These are phyloP conservation scores for Calocera cornea DNA, from an alignment of 768 basidiomycete species.

Conservation along the genomic window DNA sequence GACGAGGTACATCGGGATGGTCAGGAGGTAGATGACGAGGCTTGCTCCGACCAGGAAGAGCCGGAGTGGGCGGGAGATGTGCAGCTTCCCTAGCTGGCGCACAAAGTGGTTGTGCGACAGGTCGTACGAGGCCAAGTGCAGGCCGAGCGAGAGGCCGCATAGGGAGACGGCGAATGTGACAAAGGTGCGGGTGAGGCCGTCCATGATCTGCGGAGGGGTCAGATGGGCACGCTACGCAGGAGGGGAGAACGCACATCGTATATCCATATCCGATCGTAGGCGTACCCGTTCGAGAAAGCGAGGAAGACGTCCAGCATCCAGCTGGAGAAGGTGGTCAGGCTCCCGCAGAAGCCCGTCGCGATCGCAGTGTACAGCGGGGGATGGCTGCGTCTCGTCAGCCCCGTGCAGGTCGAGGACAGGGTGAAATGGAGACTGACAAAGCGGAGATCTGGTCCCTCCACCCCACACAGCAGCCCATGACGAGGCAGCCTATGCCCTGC, in stretches of 20 bases:
- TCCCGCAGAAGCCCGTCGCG: constrained; percentile 91
- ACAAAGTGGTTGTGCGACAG: neutral
- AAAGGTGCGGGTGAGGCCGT: constrained; percentile 67
- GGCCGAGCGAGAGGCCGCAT: constrained; percentile 65
- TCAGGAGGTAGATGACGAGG: constrained; percentile 56
- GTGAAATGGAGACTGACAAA: constrained; percentile 42
- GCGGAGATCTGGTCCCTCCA: constrained; percentile 57
- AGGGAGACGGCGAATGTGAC: constrained; percentile 67
- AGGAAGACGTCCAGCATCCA: constrained; percentile 86
- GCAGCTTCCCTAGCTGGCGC: neutral
- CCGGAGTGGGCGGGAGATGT: constrained; percentile 30
- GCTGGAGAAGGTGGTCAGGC: constrained; percentile 87
- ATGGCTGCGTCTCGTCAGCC: constrained; percentile 40
- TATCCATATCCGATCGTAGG: constrained; percentile 47
- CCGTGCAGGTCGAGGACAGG: constrained; percentile 7
- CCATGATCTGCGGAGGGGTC: constrained; percentile 48
- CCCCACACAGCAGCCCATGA: constrained; percentile 73
- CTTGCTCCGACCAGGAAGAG: constrained; percentile 41
- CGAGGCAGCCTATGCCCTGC: constrained; percentile 75
- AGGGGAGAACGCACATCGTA: constrained; percentile 43
- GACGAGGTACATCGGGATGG: constrained; percentile 65
- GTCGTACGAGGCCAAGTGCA: constrained; percentile 32
- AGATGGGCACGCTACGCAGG: neutral
- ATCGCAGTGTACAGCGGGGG: constrained; percentile 76
- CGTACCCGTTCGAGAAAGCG: constrained; percentile 62